phyloP scores from a whole-genome alignment of 2,329 filamentous ascomycete genomes.

The Aspergillus phoenicis region DNA sequence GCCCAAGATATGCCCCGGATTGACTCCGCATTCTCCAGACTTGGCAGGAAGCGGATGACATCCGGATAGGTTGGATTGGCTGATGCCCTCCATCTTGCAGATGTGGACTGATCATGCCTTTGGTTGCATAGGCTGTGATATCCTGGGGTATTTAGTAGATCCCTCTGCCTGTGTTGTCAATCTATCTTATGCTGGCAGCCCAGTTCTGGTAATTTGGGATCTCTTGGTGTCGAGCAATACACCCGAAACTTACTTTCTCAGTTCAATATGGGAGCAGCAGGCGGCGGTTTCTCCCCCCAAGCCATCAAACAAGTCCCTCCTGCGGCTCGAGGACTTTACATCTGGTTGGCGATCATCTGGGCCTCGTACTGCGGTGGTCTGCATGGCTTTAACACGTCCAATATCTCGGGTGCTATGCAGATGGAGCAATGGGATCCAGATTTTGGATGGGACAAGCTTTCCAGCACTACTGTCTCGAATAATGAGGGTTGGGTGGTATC shows the following conservation, averaged over 20 bases:
- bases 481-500: conserved; percentile 25
- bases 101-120: not conserved
- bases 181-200: no score
- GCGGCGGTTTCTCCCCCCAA: conserved; percentile 20
- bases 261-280: conserved; percentile 18
- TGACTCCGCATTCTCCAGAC: not conserved
- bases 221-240: no score
- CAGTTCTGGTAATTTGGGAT: no score
- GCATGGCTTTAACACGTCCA: conserved; percentile 28
- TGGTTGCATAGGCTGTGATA: no score
- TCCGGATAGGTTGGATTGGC: not conserved
- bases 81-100: not conserved
- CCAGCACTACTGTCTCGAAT: conserved; percentile 13
- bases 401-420: conserved; percentile 28
- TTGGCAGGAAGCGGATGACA: not conserved
- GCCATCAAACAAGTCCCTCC: conserved; percentile 21
- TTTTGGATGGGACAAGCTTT: conserved; percentile 21
- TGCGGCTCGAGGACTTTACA: conserved; percentile 17
- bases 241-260: no score
- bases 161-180: no score
- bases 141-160: not conserved
- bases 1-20: not conserved
- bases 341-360: conserved; percentile 25
- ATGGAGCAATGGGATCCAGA: conserved; percentile 22
- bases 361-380: conserved; percentile 25